Evolutionary conservation across 768 basidiomycete genomes (phyloP).

Genomic region (Boletellus ananas): DNA sequence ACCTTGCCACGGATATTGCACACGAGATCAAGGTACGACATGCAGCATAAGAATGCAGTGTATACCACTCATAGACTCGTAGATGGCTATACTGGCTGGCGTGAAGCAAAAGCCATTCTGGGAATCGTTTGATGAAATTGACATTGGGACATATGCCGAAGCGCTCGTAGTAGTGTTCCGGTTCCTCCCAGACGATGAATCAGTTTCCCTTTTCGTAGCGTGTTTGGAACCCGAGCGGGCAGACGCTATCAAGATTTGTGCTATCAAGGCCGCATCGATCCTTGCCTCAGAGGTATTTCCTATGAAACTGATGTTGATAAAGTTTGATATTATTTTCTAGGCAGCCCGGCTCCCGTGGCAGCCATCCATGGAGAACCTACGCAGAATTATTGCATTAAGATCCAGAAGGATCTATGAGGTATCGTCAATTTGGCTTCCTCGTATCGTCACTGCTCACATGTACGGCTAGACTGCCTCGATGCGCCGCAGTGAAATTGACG

Average conservation of each 20-base stretch:
- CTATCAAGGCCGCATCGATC: conserved; percentile 67
- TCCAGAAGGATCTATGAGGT: conserved; percentile 59
- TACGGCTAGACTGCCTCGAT: conserved; percentile 43
- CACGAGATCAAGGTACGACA: conserved; percentile 70
- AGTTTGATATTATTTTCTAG: conserved; percentile 32
- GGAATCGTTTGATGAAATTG: conserved; percentile 65
- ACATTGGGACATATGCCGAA: conserved; percentile 74
- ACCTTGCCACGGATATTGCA: conserved; percentile 68
- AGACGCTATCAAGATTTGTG: conserved; percentile 77
- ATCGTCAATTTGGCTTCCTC: conserved; percentile 13
- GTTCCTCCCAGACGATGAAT: conserved; percentile 61
- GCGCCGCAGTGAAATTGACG: conserved; percentile 60
- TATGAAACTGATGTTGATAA: neutral
- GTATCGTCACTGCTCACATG: conserved; percentile 8
- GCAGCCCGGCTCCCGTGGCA: conserved; percentile 55
- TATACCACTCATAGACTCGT: conserved; percentile 1
- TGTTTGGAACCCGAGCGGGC: conserved; percentile 76
- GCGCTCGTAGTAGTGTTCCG: conserved; percentile 70
- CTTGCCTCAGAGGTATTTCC: conserved; percentile 58
- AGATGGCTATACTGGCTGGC: conserved; percentile 24
- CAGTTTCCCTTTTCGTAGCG: conserved; percentile 53
- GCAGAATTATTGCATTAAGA: conserved; percentile 42
- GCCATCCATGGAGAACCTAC: conserved; percentile 46
- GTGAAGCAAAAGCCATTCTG: conserved; percentile 60
- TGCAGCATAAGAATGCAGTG: conserved; percentile 17